These are phyloP conservation scores for Colletotrichum abscissum DNA, from an alignment of 2,329 filamentous ascomycete species.

Conservation along the genomic window DNA sequence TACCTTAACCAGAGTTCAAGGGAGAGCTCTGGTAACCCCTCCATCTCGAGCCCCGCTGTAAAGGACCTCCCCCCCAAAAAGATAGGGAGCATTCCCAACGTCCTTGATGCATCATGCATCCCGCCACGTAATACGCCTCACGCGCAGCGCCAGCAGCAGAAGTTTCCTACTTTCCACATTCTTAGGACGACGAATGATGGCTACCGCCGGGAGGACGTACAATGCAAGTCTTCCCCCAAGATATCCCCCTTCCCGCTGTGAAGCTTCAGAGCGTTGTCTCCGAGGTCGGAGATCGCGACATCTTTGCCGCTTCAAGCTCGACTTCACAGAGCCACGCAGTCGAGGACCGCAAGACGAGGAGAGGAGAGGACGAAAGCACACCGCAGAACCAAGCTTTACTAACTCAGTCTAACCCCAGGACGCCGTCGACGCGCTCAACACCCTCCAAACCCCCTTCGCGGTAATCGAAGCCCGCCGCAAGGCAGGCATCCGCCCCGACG, in stretches of 20 bases:
- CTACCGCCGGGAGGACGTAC: constrained; percentile 29
- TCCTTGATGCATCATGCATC: constrained; percentile 37
- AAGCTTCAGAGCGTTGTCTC: background rate
- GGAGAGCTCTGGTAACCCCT: background rate
- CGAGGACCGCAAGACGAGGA: background rate
- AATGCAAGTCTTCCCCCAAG: constrained; percentile 19
- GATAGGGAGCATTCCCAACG: background rate
- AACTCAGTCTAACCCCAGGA: constrained; percentile 67
- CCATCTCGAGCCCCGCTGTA: background rate
- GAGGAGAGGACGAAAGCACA: background rate
- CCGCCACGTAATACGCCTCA: constrained; percentile 27
- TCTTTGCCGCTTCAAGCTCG: background rate
- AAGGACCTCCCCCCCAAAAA: background rate
- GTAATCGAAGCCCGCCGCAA: constrained; percentile 83
- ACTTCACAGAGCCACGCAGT: background rate
- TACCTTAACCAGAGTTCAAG: background rate
- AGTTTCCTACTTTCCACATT: background rate
- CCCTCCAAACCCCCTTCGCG: constrained; percentile 88
- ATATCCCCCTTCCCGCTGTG: background rate
- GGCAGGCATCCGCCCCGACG: constrained; percentile 77
- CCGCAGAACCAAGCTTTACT: background rate
- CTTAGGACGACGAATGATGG: constrained; percentile 28
- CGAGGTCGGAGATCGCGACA: constrained; percentile 7
- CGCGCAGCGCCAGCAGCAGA: too few species aligned
- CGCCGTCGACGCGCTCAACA: constrained; percentile 87